Conservation (phyloP, 768 basidiomycete species). For the Podaxis carcinomalis region DNA sequence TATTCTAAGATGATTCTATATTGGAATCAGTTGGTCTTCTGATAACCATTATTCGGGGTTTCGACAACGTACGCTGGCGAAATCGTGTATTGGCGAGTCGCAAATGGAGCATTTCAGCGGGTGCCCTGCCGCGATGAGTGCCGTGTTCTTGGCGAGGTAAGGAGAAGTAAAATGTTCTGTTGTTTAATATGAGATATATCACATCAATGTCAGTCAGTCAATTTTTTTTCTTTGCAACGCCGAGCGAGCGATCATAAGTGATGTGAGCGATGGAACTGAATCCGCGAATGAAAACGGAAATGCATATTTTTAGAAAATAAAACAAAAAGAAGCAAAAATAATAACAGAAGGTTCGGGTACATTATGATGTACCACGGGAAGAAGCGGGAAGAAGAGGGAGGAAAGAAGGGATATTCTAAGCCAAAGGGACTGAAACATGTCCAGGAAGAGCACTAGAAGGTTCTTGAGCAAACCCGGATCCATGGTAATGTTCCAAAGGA, state of each 20-base stretch:
- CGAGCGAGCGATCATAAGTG: background rate
- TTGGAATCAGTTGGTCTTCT: background rate
- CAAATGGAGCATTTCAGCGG: slow-evolving; percentile 46
- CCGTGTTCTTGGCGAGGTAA: slow-evolving; percentile 44
- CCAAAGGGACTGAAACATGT: background rate
- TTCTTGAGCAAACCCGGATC: background rate
- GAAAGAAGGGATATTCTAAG: background rate
- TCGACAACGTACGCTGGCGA: slow-evolving; percentile 33
- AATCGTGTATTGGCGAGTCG: slow-evolving; percentile 31
- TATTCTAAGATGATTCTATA: slow-evolving; percentile 45
- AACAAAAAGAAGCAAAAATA: background rate
- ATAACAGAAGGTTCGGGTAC: background rate
- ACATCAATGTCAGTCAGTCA: background rate
- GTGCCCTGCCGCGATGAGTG: slow-evolving; percentile 32
- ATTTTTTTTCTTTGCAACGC: background rate
- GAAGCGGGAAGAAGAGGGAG: background rate
- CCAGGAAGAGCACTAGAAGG: background rate
- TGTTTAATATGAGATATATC: background rate
- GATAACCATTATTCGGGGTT: background rate
- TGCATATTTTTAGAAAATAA: background rate
- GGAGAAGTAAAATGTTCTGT: slow-evolving; percentile 45
- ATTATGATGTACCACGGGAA: background rate
- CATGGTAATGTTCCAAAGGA: slow-evolving; percentile 1
- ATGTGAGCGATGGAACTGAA: too few relatives aligned
- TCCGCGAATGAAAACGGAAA: too few relatives aligned